Conservation (phyloP, 163 green algal species). For the Chloroidium sp. region DNA sequence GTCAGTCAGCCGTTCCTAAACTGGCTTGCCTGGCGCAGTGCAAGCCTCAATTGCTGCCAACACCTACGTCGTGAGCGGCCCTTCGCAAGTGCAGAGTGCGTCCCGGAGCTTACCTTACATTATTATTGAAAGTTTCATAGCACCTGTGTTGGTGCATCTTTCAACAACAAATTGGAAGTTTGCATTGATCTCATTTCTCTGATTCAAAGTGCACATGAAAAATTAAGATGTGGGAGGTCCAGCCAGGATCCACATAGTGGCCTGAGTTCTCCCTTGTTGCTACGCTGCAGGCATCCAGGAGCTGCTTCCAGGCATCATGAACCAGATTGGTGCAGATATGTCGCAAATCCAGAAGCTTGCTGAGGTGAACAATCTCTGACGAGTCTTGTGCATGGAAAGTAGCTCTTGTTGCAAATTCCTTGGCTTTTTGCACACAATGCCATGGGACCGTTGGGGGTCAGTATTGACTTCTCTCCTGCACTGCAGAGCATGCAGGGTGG, state of each 20-base stretch:
- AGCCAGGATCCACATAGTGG: not conserved
- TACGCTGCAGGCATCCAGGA: slow-evolving; percentile 75
- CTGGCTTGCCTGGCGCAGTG: slow-evolving; percentile 52
- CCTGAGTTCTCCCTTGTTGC: not conserved
- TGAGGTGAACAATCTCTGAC: not conserved
- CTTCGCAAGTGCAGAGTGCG: slow-evolving; percentile 66
- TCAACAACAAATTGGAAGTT: not conserved
- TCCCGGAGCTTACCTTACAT: not conserved
- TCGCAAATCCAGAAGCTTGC: slow-evolving; percentile 63
- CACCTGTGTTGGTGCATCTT: not conserved
- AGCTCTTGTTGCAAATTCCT: too few species aligned
- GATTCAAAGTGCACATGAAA: not conserved
- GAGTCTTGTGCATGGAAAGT: too few species aligned
- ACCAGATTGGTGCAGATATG: slow-evolving; percentile 80
- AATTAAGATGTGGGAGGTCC: too few species aligned
- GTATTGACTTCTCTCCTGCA: too few species aligned
- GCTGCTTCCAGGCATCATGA: slow-evolving; percentile 82
- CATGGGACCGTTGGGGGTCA: too few species aligned
- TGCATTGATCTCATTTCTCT: not conserved
- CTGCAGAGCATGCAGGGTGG: too few species aligned
- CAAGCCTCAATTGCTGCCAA: slow-evolving; percentile 97
- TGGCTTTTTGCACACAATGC: too few species aligned
- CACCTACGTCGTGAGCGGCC: slow-evolving; percentile 94
- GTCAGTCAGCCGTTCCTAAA: not conserved
- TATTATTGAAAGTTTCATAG: not conserved